These are phyloP conservation scores for Hyaloscypha hepaticicola DNA, from an alignment of 495 filamentous ascomycete genomes.

Conservation along the genomic window DNA sequence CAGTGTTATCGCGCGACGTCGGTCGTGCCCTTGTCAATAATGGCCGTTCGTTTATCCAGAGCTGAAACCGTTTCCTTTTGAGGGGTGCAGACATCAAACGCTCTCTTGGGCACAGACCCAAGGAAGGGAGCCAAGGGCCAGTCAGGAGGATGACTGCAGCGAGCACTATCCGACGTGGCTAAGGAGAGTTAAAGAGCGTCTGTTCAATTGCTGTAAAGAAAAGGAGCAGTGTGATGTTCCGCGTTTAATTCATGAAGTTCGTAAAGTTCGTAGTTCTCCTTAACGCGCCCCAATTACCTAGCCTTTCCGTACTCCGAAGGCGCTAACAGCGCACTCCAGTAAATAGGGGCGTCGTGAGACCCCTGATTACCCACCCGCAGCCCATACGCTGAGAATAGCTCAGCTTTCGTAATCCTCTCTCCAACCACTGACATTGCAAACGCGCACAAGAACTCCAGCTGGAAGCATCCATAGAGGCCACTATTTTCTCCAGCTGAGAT, in stretches of 20 bases:
- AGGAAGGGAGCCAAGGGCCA: background rate
- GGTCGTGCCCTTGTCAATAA: slow-evolving; percentile 14
- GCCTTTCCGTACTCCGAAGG: background rate
- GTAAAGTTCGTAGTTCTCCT: background rate
- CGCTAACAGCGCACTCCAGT: background rate
- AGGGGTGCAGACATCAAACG: slow-evolving; percentile 20
- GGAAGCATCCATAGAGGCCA: background rate
- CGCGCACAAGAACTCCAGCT: background rate
- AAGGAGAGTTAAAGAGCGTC: slow-evolving; percentile 9
- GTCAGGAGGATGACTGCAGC: background rate
- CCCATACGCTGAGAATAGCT: background rate
- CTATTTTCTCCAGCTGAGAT: background rate
- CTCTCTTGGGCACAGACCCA: slow-evolving; percentile 8
- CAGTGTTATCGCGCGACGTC: slow-evolving; percentile 14
- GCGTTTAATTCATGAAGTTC: background rate
- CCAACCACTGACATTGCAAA: background rate
- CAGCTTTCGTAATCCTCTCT: background rate
- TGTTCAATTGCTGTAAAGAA: background rate
- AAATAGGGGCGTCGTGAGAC: no score
- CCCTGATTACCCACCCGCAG: no score
- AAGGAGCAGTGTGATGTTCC: background rate
- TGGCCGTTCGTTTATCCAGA: slow-evolving; percentile 14
- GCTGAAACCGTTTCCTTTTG: slow-evolving; percentile 27
- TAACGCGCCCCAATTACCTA: slow-evolving; percentile 1
- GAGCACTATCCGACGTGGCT: no score